Evolutionary conservation across 2,329 filamentous ascomycete species (phyloP).

Genomic region (Fonsecaea erecta): DNA sequence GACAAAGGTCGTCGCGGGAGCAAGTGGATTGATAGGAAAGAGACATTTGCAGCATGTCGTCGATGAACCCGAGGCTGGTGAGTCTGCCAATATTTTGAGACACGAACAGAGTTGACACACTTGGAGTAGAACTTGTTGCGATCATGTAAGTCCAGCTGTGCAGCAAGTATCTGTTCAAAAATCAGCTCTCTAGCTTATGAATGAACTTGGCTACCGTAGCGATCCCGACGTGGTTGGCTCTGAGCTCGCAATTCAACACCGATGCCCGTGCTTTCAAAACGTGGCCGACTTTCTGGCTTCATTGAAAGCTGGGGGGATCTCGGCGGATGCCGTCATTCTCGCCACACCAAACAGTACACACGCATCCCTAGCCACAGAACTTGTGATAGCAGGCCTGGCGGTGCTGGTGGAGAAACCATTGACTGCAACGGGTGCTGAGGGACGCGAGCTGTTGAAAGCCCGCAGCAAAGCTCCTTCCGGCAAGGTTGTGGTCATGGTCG

Average conservation of each 20-base stretch:
- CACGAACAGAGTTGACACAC: background rate
- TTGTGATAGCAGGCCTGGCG: constrained; percentile 22
- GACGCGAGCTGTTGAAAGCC: background rate
- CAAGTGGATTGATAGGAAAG: constrained; percentile 19
- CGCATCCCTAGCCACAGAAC: constrained; percentile 15
- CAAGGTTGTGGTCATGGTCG: constrained; percentile 21
- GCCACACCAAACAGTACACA: constrained; percentile 31
- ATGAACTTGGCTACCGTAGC: background rate
- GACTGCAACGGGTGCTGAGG: background rate
- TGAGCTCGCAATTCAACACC: background rate
- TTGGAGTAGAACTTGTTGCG: background rate
- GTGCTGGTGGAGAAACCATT: constrained; percentile 34
- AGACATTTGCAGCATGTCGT: constrained; percentile 19
- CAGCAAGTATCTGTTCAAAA: background rate
- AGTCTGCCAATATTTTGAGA: background rate
- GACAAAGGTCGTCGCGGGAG: constrained; percentile 14
- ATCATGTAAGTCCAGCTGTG: constrained; percentile 2
- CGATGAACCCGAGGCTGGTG: constrained; percentile 6
- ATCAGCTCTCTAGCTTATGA: too few species aligned
- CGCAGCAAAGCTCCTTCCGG: background rate
- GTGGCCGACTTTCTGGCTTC: background rate
- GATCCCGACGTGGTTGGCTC: background rate
- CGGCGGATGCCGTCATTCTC: constrained; percentile 24
- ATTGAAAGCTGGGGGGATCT: background rate
- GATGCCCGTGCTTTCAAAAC: background rate